A percentile compares a stretch with the other conserved stretches of the same genome.
Evolutionary conservation across 179 eudicot genomes (phyloP).

Genomic region (Silene noctiflora): DNA sequence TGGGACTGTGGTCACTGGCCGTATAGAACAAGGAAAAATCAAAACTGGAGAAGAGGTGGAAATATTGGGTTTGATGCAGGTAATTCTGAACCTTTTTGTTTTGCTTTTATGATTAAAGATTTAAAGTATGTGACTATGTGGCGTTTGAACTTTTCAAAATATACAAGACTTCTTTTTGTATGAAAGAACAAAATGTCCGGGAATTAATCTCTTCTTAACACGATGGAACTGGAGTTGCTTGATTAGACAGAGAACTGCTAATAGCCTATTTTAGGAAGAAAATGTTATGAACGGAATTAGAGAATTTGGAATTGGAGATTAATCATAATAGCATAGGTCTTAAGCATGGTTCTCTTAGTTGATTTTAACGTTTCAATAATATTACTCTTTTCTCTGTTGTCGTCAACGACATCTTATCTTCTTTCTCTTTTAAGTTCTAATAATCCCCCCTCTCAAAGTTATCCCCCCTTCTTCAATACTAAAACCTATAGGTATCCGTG

Average conservation of each 20-base stretch:
- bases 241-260: background rate
- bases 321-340: background rate
- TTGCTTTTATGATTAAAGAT: background rate
- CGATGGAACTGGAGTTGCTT: background rate
- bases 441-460: too few relatives aligned
- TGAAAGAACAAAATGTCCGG: background rate
- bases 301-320: background rate
- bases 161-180: background rate
- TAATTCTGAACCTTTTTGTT: slow-evolving; percentile 24
- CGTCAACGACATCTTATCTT: background rate
- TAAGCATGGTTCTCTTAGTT: background rate
- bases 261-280: background rate
- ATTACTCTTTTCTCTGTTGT: background rate
- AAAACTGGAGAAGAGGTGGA: slow-evolving; percentile 96
- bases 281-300: background rate
- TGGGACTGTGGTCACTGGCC: slow-evolving; percentile 99
- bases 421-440: background rate
- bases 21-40: slow-evolving; percentile 87
- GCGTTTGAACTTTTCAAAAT: background rate
- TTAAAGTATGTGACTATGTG: too few relatives aligned
- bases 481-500: too few relatives aligned
- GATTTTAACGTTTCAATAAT: background rate
- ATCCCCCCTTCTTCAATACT: too few relatives aligned
- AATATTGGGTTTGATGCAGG: slow-evolving; percentile 83
- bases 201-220: background rate